phyloP scores from a whole-genome alignment of 1,139 yeast species.

The Nakaseomyces uthaithaninus region DNA sequence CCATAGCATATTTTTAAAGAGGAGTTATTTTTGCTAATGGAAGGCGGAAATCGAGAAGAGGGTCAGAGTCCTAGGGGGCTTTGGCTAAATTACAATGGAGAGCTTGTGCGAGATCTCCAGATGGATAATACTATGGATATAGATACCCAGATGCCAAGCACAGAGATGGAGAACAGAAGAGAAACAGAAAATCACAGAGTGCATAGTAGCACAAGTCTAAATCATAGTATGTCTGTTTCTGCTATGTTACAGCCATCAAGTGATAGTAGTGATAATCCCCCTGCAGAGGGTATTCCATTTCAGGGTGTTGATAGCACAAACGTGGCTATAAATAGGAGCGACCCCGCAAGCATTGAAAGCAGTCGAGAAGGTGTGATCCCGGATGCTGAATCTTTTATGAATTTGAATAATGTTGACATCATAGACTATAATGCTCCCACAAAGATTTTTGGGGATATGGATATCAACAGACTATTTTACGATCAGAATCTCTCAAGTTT shows the following conservation, averaged over 20 bases:
- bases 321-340: neutral
- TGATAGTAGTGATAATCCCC: neutral
- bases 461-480: conserved; percentile 1
- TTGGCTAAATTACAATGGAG: conserved; percentile 4
- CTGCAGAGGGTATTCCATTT: neutral
- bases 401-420: conserved; percentile 2
- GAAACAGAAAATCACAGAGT: neutral
- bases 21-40: too few species aligned
- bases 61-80: neutral
- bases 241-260: neutral
- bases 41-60: neutral
- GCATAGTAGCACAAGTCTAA: conserved; percentile 1
- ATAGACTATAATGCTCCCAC: conserved; percentile 2
- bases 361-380: neutral
- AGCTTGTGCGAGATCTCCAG: conserved; percentile 2
- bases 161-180: neutral
- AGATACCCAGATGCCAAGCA: conserved; percentile 3
- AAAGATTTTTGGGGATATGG: conserved; percentile 5
- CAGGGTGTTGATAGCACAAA: neutral
- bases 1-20: too few species aligned
- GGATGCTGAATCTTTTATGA: conserved; percentile 3
- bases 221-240: conserved; percentile 2
- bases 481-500: conserved; percentile 10
- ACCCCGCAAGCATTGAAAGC: conserved; percentile 3
- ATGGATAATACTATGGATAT: neutral